Base-by-base conservation (phyloP, 1,284 basidiomycete species). In the Cutaneotrichosporon cyanovorans region DNA sequence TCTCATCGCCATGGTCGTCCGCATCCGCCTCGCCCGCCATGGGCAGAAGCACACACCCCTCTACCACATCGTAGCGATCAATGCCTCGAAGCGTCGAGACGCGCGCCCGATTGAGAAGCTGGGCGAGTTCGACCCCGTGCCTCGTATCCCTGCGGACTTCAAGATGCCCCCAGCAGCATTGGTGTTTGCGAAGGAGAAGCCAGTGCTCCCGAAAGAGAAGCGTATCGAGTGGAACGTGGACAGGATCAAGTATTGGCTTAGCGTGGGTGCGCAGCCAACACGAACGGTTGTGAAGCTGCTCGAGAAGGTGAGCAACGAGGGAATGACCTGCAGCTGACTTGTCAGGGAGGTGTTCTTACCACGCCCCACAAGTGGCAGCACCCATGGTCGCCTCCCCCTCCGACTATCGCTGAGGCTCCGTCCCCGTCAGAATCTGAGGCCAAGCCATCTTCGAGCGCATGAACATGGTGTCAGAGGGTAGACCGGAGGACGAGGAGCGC, bases 81-180 rank as follows among this genome's bases (percentile, higher is more conserved):
- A 88, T 66, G 77, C 81, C 44, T 76, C 78, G 45, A 80, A 81
- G 55, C 76, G 83, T 40, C 82, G 91, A 31, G 81, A 96, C 66
- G 90, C 84, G n/a, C 82, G 83, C 59, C 92, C 92, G 8, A 80
- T 88, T 54, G 92, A 97, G 72, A 81, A 86, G 45, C 75, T 97
- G 34, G 92, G 89, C 38, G 79, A 88, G 46, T 95, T 87, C 73
- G 80, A 92, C 69, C 89, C 89, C 5, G 71, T 75, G 16, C 74
- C 76, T 2, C 59, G 63, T 28, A 19, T 69, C 41, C 47, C 60
- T 16, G 53, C 53, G 11, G 45, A 52, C 9, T 40, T 45, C 20
- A 35, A 42, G 18, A 51, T 64, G 7, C 63, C 63, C 9, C 43
- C 59, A 2, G 41, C 53, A 2, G 53, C 58, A 5, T 59, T 70